Base-by-base conservation (phyloP, 2,329 filamentous ascomycete genomes). In the Fusarium compactum region DNA sequence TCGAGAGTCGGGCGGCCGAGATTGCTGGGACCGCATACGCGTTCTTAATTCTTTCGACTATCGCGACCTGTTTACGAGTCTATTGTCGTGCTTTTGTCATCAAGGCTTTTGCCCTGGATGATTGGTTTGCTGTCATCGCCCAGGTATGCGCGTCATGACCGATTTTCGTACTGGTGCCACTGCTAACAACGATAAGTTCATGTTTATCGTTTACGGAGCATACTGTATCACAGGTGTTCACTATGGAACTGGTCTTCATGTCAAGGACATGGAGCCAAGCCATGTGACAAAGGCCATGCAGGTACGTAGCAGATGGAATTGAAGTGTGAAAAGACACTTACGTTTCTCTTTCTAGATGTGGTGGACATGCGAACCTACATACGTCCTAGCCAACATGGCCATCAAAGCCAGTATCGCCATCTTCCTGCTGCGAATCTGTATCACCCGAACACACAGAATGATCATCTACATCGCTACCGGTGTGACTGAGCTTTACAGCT, bases 331-430 rank as follows among this genome's bases (percentile, higher is more conserved):
- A 29, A 29, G 11, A 11, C 10, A 29, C 27, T 29, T 3, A 29
- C 27, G 4, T 29, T 29, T 29, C 27, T 29, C 27, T 2, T 25
- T 12, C 2, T 27, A 79, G 76, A 78, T 75, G 71, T 79, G 78
- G 76, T 84, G 81, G 79, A 78, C 79, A n/a, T 82, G 82, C 52
- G 82, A 83, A 58, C 76, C 80, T 1, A 74, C 81, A 29, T 84
- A 84, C 62, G 78, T 83, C 25, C 58, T 82, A 34, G 54, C 71
- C 12, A 70, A 71, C 47, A 75, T 75, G 73, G 77, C 80, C 4
- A 74, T 82, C 40, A 82, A 82, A 72, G 71, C 80, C 54, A 80
- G 78, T 55, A 81, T 83, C 54, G 78, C 76, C 44, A 76, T 82
- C 48, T 82, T 82, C 64, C 69, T 83, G 24, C 61, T 81, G 5